A percentile compares a stretch with the other conserved stretches of the same genome.
phyloP scores from a whole-genome alignment of 345 rosid genomes.

The Rubroshorea leprosula region DNA sequence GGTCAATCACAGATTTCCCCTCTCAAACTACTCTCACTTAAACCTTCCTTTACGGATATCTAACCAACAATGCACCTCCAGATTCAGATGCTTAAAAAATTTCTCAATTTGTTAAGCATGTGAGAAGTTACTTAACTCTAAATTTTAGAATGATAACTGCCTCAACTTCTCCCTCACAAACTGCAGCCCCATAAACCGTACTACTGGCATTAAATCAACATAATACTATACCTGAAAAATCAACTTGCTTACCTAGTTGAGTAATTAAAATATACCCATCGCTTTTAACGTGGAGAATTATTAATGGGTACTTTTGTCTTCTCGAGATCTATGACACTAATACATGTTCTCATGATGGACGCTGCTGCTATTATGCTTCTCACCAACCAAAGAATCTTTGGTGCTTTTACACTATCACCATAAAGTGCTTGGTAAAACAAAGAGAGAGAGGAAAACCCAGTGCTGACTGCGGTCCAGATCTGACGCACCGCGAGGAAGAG shows the following conservation, averaged over 20 bases:
- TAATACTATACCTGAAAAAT: neutral
- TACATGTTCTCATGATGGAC: constrained; percentile 18
- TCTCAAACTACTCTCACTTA: no score
- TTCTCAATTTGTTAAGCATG: neutral
- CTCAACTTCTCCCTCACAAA: constrained; percentile 1
- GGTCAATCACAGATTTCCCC: neutral
- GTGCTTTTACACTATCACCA: constrained; percentile 25
- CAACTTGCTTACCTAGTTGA: neutral
- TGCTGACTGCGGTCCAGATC: constrained; percentile 36
- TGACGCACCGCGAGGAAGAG: constrained; percentile 13
- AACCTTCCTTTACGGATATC: neutral
- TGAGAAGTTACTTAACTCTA: neutral
- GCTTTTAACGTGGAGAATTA: neutral
- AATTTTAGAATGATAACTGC: neutral
- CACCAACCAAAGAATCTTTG: constrained; percentile 22
- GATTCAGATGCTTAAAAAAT: neutral
- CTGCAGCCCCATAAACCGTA: neutral
- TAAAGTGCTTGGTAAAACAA: constrained; percentile 8
- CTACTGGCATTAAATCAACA: neutral
- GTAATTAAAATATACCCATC: no score
- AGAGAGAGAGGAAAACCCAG: neutral
- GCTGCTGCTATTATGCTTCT: no score
- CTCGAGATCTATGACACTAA: constrained; percentile 36
- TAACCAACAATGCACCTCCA: neutral
- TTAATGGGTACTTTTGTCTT: constrained; percentile 21